Evolutionary conservation across 108 stramenopile species (phyloP).

Genomic region (Discostella stelligeroides): DNA sequence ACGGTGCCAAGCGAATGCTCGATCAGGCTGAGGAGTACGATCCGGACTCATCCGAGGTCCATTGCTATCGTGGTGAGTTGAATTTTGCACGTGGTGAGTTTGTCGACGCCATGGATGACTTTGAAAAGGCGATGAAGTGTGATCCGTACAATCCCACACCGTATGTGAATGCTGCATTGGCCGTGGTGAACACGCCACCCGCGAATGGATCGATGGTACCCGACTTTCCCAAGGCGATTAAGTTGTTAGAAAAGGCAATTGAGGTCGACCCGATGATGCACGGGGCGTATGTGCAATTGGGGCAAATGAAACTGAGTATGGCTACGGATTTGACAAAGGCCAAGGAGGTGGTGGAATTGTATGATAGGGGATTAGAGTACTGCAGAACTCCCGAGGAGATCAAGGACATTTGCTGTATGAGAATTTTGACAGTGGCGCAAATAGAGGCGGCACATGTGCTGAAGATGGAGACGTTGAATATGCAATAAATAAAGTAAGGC

Average conservation of each 20-base stretch:
- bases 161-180: conserved; percentile 90
- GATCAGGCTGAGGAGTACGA: conserved; percentile 69
- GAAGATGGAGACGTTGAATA: conserved; percentile 86
- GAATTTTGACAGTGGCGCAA: conserved; percentile 85
- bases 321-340: conserved; percentile 75
- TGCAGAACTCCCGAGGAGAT: conserved; percentile 89
- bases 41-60: conserved; percentile 83
- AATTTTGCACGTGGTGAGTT: conserved; percentile 80
- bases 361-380: conserved; percentile 75
- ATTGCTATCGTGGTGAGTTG: conserved; percentile 88
- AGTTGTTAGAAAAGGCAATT: conserved; percentile 80
- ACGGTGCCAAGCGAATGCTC: conserved; percentile 72
- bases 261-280: conserved; percentile 88
- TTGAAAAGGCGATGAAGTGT: conserved; percentile 82
- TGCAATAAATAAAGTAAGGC: conserved; percentile 53
- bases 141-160: conserved; percentile 85
- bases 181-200: conserved; percentile 80
- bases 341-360: conserved; percentile 76
- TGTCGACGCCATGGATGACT: conserved; percentile 65
- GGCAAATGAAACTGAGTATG: conserved; percentile 89
- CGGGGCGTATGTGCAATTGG: conserved; percentile 89
- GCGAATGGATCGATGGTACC: conserved; percentile 64
- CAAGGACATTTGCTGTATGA: conserved; percentile 88
- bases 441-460: conserved; percentile 81
- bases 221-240: conserved; percentile 66